Evolutionary conservation across 257 asterid species (phyloP), one percentile per base, ranked within the genome.

Genomic region (Paraleonurus japonicus): DNA sequence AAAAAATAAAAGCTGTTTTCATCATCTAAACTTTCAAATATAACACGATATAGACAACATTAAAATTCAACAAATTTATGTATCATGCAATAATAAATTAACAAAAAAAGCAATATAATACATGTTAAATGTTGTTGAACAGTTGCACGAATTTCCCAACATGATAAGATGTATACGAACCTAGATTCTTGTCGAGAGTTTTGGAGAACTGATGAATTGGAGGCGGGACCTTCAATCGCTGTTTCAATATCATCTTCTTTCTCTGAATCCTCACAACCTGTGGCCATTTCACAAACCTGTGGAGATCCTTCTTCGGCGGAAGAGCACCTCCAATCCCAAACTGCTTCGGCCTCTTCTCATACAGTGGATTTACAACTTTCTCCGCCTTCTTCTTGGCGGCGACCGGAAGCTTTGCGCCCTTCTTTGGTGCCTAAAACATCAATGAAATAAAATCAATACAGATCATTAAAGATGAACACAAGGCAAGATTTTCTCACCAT

Each of bases 271-370:
- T 73, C n/a, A 83, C 87, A 7, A 75, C 81, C 22, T 83, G 83
- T 0, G 87, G 87, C 82, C 81, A 78, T 83, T 79, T 78, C 17
- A 83, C 85, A 50, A 72, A 83, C 8, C 88, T 59, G 23, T 75
- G 82, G n/a, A 83, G 83, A 75, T 83, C 85, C 20, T 75, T 83
- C 77, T 83, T 83, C 16, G 85, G 85, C 27, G 85, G 85, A 48
- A 83, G 72, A 9, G 85, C 87, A 12, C 87, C 87, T 20, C 85
- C 87, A 48, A 80, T 83, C 1, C 87, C 87, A 19, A 83, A 83
- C 55, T 83, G 85, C 71, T 83, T 83, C 1, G 83, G 81, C 74
- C 87, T 72, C 43, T 83, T 83, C 79, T 83, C 85, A 22, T 61
- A 83, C 3, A 83, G 72, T 1, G 87, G 85, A 30, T 83, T 83